Evolutionary conservation across 306 rosid genomes (phyloP).

Genomic region (Morella rubra): DNA sequence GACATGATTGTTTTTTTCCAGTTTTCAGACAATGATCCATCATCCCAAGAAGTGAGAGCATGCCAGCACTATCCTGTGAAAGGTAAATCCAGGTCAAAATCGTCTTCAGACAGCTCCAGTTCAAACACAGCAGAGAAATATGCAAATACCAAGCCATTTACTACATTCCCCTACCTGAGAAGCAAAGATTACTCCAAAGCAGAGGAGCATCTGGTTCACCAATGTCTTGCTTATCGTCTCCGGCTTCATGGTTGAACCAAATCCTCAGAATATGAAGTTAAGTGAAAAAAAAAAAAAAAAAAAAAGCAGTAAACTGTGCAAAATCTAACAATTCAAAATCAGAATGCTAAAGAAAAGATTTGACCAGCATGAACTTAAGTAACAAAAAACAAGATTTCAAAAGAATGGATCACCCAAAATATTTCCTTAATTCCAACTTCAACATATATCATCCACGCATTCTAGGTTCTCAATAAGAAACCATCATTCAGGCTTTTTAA

Average conservation of each 20-base stretch:
- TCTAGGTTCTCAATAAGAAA: neutral
- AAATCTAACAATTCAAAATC: neutral
- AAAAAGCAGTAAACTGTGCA: neutral
- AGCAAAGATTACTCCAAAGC: conserved; percentile 86
- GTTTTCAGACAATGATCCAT: conserved; percentile 92
- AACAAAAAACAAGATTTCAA: neutral
- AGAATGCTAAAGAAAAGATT: conserved; percentile 5
- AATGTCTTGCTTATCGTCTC: conserved; percentile 87
- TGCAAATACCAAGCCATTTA: conserved; percentile 10
- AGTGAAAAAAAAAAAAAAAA: conserved; percentile 17
- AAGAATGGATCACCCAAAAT: neutral
- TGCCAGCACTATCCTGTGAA: conserved; percentile 79
- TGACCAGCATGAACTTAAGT: neutral
- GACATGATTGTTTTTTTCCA: conserved; percentile 90
- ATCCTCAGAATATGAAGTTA: conserved; percentile 36
- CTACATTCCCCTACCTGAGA: conserved; percentile 65
- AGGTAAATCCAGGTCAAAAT: conserved; percentile 34
- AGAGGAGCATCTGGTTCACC: conserved; percentile 98
- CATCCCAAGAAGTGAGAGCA: conserved; percentile 79
- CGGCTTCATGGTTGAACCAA: conserved; percentile 70
- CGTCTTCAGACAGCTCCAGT: conserved; percentile 17
- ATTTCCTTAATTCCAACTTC: neutral
- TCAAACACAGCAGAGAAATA: conserved; percentile 22
- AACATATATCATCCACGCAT: neutral
- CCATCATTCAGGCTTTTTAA: neutral